phyloP scores from a whole-genome alignment of 305 asterid genomes.

The Petunia hybrid region DNA sequence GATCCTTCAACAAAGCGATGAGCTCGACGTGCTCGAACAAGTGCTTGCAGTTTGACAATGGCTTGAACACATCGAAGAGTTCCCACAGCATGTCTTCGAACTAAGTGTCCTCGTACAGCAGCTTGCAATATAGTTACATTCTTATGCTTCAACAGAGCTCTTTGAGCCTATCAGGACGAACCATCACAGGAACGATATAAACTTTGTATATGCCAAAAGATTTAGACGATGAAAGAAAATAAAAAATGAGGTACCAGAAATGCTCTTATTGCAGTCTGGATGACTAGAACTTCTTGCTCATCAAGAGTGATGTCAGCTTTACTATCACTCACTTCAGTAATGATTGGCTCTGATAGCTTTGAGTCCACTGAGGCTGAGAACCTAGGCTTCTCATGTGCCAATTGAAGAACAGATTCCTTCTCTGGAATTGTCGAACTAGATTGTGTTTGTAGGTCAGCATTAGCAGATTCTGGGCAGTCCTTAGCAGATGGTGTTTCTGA shows the following conservation, averaged over 20 bases:
- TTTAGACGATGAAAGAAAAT: conserved; percentile 28
- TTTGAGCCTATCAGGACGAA: conserved; percentile 66
- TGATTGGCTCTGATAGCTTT: conserved; percentile 45
- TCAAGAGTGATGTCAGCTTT: conserved; percentile 47
- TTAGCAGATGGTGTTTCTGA: conserved; percentile 69
- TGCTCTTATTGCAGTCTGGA: conserved; percentile 76
- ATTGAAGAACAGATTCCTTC: conserved; percentile 49
- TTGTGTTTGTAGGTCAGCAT: conserved; percentile 55
- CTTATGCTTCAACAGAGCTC: conserved; percentile 60
- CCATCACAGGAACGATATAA: not conserved
- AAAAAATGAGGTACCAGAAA: conserved; percentile 59
- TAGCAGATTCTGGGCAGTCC: conserved; percentile 60
- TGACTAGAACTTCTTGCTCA: conserved; percentile 59
- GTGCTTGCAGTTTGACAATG: conserved; percentile 84
- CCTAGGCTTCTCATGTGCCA: conserved; percentile 57
- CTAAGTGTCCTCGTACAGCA: conserved; percentile 88
- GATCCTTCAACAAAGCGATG: too few species aligned
- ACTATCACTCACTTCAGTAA: conserved; percentile 43
- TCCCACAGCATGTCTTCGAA: conserved; percentile 83
- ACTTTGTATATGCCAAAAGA: too few species aligned
- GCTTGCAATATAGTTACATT: conserved; percentile 78
- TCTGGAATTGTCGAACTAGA: conserved; percentile 53
- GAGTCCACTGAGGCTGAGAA: conserved; percentile 46
- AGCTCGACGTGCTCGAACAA: conserved; percentile 78
- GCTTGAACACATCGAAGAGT: conserved; percentile 91